These are phyloP conservation scores for Cladosporium cucumerinum DNA, from an alignment of 2,329 filamentous ascomycete species.

Conservation along the genomic window DNA sequence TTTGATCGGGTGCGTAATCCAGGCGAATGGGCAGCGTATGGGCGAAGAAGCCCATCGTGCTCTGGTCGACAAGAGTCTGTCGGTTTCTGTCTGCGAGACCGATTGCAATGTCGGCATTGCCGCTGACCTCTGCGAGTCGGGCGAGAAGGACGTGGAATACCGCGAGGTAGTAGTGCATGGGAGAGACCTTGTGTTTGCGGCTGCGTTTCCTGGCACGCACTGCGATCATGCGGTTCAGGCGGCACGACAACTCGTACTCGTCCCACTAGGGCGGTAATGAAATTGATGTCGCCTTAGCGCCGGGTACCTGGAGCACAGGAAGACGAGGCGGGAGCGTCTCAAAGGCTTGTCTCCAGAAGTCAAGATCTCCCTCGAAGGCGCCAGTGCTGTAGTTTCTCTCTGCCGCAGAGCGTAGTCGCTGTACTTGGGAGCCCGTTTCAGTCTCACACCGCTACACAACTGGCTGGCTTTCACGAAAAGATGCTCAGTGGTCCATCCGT, in stretches of 20 bases:
- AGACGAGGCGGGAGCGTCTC: background rate
- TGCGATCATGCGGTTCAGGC: slow-evolving; percentile 16
- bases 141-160: slow-evolving; percentile 34
- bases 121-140: slow-evolving; percentile 24
- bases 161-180: slow-evolving; percentile 39
- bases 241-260: background rate
- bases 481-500: slow-evolving; percentile 30
- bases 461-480: slow-evolving; percentile 27
- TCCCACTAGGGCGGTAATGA: background rate
- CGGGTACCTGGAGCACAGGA: background rate
- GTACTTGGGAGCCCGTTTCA: background rate
- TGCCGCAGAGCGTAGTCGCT: background rate
- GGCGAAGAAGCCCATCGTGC: slow-evolving; percentile 39
- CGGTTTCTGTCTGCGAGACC: slow-evolving; percentile 43
- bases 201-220: slow-evolving; percentile 20
- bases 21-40: slow-evolving; percentile 41
- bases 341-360: slow-evolving; percentile 1
- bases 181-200: slow-evolving; percentile 1
- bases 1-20: slow-evolving; percentile 9
- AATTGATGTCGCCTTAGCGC: too few species aligned
- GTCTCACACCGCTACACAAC: slow-evolving; percentile 17
- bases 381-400: background rate
- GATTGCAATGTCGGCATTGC: slow-evolving; percentile 35
- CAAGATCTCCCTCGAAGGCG: background rate
- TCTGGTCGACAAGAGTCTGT: slow-evolving; percentile 24